Percentiles rank a stretch among this genome's conserved stretches.
Evolutionary conservation across 2,329 filamentous ascomycete species (phyloP).

Genomic region (Arthrobotrys iridis): DNA sequence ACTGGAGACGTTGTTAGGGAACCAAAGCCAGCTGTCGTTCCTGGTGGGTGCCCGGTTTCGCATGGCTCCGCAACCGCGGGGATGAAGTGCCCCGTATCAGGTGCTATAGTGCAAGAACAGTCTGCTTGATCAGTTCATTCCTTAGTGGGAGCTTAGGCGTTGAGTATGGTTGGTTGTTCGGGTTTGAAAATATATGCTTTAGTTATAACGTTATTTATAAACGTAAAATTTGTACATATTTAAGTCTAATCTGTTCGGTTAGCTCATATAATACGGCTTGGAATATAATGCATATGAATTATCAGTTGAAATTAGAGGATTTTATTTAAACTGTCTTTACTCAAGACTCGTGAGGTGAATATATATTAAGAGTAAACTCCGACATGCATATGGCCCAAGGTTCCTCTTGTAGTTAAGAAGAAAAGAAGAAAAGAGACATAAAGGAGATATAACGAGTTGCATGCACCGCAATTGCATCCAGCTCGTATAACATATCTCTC

Average conservation of each 20-base stretch:
- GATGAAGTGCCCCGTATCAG: constrained; percentile 26
- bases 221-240: constrained; percentile 12
- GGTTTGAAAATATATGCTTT: background rate
- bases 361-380: background rate
- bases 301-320: constrained; percentile 23
- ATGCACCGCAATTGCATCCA: constrained; percentile 18
- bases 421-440: constrained; percentile 22
- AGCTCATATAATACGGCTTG: background rate
- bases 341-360: constrained; percentile 1
- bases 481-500: background rate
- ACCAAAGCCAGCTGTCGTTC: constrained; percentile 29
- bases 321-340: constrained; percentile 38
- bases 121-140: background rate
- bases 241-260: background rate
- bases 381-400: too few species aligned
- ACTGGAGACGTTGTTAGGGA: constrained; percentile 65
- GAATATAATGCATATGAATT: constrained; percentile 1
- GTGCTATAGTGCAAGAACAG: background rate
- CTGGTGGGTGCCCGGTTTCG: constrained; percentile 17
- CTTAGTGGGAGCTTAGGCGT: background rate
- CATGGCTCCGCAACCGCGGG: background rate
- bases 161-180: background rate
- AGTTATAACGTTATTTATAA: too few species aligned
- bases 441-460: constrained; percentile 13
- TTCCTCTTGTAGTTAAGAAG: constrained; percentile 6